Base-by-base conservation (phyloP, 768 basidiomycete species). In the Dentipellis fragilis region DNA sequence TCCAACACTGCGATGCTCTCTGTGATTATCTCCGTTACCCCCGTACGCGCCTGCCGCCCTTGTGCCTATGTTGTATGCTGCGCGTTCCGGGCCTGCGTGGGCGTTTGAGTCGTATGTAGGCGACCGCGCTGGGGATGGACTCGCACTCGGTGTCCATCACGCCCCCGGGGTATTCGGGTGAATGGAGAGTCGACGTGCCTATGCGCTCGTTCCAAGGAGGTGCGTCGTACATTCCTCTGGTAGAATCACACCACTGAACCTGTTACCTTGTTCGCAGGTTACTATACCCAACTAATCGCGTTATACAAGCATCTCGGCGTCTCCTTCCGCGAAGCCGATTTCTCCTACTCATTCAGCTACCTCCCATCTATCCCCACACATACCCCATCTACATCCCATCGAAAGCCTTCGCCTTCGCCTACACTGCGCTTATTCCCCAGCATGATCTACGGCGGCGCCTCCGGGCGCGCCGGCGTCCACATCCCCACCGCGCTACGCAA, bases 161-260 rank as follows among this genome's bases (percentile, higher is more conserved):
- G 16, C 65, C 69, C 39, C 69, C 70, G 4, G 72, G 66, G 4
- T 57, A 67, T 10, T 67, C 67, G 19, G 63, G 71, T 37, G 68
- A 75, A 50, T 80, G 79, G 75, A 71, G 80, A 54, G 73, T 89
- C 3, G 87, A 90, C 64, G 87, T 89, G 0, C 88, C 88, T 0
- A 90, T 90, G 88, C 71, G 88, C 40, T 83, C 83, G 1, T 89
- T 90, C 64, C 87, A 90, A 74, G 83, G 83, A 71, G 85, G 86
- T 83, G 54, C 51, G 78, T 61, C 10, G 9, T 10, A 16, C 39
- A 14, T 22, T 46, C 19, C 37, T n/a, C 37, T 3, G 19, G n/a
- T 54, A 21, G 10, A 39, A 10, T 16, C 11, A 3, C 11, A 46
- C 38, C n/a, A n/a, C 36, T 29, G 14, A 29, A 16, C 21, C 40